A percentile compares a stretch with the other conserved stretches of the same genome.
Conservation (phyloP, 352 stramenopile species). For the Pythium scleroteichum region DNA sequence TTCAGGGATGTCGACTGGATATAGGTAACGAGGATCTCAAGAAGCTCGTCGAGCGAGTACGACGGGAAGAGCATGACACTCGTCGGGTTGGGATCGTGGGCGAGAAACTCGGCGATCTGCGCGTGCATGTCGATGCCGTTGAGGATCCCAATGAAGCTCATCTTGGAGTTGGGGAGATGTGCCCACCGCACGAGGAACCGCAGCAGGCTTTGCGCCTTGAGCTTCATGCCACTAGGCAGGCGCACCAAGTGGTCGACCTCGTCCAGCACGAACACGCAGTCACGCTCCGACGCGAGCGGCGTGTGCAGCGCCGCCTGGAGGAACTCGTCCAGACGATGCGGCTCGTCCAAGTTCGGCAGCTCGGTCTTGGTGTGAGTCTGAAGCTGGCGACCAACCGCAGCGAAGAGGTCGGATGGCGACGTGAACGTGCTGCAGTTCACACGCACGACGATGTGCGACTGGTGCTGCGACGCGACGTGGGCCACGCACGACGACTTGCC, state of each 20-base stretch:
- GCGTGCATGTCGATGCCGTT: slow-evolving; percentile 79
- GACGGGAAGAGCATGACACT: slow-evolving; percentile 57
- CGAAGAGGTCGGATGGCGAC: slow-evolving; percentile 46
- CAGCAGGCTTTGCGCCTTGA: slow-evolving; percentile 51
- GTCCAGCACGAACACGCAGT: slow-evolving; percentile 53
- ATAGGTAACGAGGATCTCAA: slow-evolving; percentile 48
- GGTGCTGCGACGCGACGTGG: slow-evolving; percentile 31
- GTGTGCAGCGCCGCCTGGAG: slow-evolving; percentile 15
- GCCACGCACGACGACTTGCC: slow-evolving; percentile 69
- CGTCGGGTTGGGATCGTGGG: slow-evolving; percentile 27
- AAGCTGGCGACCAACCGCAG: slow-evolving; percentile 38
- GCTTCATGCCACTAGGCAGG: slow-evolving; percentile 40
- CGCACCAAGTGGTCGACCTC: slow-evolving; percentile 69
- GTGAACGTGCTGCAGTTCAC: slow-evolving; percentile 73
- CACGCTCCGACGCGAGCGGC: neutral
- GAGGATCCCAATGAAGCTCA: slow-evolving; percentile 71
- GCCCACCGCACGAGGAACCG: slow-evolving; percentile 65
- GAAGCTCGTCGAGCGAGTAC: slow-evolving; percentile 52
- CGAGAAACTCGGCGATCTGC: slow-evolving; percentile 38
- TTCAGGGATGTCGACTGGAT: slow-evolving; percentile 25
- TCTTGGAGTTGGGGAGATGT: slow-evolving; percentile 27
- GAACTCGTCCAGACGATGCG: slow-evolving; percentile 51
- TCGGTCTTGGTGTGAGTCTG: slow-evolving; percentile 23
- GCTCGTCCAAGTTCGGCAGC: slow-evolving; percentile 39
- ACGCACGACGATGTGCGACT: slow-evolving; percentile 29